Percentiles rank a stretch among this genome's conserved stretches.
Conservation (phyloP, 2,329 filamentous ascomycete species). For the Colletotrichum cuscutae region DNA sequence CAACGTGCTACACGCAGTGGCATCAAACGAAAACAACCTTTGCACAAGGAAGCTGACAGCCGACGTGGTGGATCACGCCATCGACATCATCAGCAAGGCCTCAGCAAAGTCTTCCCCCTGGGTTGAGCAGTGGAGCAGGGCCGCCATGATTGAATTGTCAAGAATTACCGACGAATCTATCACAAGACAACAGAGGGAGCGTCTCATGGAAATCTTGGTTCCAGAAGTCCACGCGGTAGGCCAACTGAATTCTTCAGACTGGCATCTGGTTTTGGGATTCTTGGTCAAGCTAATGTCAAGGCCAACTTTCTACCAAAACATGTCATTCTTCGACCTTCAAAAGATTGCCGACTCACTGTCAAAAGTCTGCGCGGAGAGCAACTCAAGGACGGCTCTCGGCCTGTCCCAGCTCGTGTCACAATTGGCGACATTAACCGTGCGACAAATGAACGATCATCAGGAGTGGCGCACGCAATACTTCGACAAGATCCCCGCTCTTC, state of each 20-base stretch:
- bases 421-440: slow-evolving; percentile 44
- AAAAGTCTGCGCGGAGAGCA: not conserved
- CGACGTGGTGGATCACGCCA: slow-evolving; percentile 46
- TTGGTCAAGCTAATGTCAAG: slow-evolving; percentile 60
- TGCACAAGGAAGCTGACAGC: slow-evolving; percentile 46
- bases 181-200: slow-evolving; percentile 55
- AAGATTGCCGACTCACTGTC: slow-evolving; percentile 46
- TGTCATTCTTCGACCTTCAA: slow-evolving; percentile 52
- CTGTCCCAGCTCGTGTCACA: slow-evolving; percentile 19
- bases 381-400: slow-evolving; percentile 13
- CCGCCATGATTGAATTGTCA: slow-evolving; percentile 40
- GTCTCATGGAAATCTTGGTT: slow-evolving; percentile 49
- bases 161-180: slow-evolving; percentile 51
- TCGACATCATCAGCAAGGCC: slow-evolving; percentile 40
- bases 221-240: slow-evolving; percentile 39
- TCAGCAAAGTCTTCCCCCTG: slow-evolving; percentile 19
- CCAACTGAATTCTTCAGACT: slow-evolving; percentile 42
- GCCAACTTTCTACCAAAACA: slow-evolving; percentile 61
- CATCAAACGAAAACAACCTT: slow-evolving; percentile 51
- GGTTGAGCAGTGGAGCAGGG: slow-evolving; percentile 14
- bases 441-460: slow-evolving; percentile 57
- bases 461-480: slow-evolving; percentile 56
- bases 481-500: slow-evolving; percentile 38
- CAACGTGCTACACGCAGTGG: slow-evolving; percentile 43
- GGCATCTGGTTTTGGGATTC: slow-evolving; percentile 54